Evolutionary conservation across 345 rosid genomes (phyloP).

Genomic region (Salix arbutifolia): DNA sequence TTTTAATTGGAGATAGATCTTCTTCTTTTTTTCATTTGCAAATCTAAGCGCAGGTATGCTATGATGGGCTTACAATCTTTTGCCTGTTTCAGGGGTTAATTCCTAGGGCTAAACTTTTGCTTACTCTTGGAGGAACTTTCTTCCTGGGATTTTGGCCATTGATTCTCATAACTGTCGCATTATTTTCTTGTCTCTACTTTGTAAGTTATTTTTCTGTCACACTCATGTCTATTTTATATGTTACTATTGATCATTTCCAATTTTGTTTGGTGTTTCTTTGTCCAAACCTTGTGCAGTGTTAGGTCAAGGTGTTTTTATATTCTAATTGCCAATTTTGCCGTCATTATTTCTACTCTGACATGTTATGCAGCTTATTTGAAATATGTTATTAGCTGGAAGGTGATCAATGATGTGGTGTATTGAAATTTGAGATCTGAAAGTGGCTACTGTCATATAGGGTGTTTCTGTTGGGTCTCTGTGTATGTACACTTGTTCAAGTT

Average conservation of each 20-base stretch:
- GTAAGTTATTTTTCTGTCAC: conserved; percentile 43
- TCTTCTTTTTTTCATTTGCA: background rate
- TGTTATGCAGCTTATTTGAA: background rate
- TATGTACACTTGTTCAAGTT: background rate
- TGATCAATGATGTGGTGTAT: background rate
- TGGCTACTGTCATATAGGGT: background rate
- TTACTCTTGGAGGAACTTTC: conserved; percentile 85
- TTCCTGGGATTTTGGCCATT: conserved; percentile 84
- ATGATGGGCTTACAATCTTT: background rate
- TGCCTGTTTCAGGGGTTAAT: conserved; percentile 70
- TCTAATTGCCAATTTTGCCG: background rate
- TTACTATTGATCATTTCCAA: background rate
- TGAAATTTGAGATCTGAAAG: background rate
- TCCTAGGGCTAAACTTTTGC: conserved; percentile 80
- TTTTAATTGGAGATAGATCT: background rate
- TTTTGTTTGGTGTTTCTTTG: background rate
- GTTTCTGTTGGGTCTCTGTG: background rate
- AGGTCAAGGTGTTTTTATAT: background rate
- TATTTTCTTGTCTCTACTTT: conserved; percentile 69
- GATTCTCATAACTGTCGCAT: conserved; percentile 60
- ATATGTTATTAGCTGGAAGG: background rate
- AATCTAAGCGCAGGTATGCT: background rate
- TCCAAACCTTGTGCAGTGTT: background rate
- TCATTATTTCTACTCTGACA: background rate
- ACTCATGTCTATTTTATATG: too few species aligned